Percentiles rank a stretch among this genome's conserved stretches.
phyloP scores from a whole-genome alignment of 2,329 filamentous ascomycete species.

The Rutstroemia sp. region DNA sequence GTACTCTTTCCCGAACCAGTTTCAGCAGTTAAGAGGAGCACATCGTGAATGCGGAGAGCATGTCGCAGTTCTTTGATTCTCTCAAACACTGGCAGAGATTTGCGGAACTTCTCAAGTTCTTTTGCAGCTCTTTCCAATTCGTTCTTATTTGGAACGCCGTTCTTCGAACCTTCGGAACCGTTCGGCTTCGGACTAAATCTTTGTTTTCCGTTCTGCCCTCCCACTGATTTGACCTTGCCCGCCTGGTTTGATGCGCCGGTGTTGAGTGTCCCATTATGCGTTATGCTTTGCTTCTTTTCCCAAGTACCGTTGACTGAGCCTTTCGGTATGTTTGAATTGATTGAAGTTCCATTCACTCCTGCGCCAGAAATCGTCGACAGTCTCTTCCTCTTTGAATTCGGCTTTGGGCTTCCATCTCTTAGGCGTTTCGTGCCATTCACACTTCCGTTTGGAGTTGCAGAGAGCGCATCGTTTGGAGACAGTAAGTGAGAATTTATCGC shows the following conservation, averaged over 20 bases:
- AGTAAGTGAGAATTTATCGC: neutral
- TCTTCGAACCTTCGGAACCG: neutral
- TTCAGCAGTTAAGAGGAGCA: slow-evolving; percentile 82
- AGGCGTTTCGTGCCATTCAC: slow-evolving; percentile 12
- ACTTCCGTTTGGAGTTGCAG: neutral
- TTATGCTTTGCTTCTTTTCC: neutral
- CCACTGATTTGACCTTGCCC: neutral
- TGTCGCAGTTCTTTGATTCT: slow-evolving; percentile 25
- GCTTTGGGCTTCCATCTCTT: slow-evolving; percentile 20
- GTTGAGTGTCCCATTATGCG: neutral
- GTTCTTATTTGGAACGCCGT: slow-evolving; percentile 9
- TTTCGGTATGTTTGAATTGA: neutral
- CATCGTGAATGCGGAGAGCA: slow-evolving; percentile 39
- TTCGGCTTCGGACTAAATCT: slow-evolving; percentile 1
- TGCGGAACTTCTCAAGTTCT: slow-evolving; percentile 20
- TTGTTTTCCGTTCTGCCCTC: neutral
- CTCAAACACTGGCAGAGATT: slow-evolving; percentile 27
- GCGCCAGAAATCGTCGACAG: slow-evolving; percentile 10
- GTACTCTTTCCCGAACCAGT: slow-evolving; percentile 95
- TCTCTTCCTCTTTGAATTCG: slow-evolving; percentile 25
- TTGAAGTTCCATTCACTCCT: slow-evolving; percentile 23
- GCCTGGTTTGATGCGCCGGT: neutral
- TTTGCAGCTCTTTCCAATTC: slow-evolving; percentile 16
- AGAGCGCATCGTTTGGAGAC: neutral
- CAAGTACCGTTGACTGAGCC: neutral